A percentile compares a stretch with the other conserved stretches of the same genome.
Conservation (phyloP, 1,139 yeast genomes). For the Pichia inconspicua region DNA sequence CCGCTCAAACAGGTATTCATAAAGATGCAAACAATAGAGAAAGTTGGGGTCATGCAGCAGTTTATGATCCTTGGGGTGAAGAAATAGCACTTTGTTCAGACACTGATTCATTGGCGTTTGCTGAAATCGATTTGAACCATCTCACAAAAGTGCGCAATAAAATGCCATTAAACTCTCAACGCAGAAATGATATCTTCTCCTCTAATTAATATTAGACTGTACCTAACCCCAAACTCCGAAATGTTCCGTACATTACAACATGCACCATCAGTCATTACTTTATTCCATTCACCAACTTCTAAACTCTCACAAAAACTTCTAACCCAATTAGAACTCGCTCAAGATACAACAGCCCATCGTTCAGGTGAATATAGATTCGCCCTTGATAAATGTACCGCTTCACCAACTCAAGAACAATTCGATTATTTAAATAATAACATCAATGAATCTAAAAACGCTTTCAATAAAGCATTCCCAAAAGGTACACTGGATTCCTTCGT, state of each 20-base stretch:
- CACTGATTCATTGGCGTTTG: conserved; percentile 41
- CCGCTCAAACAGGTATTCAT: conserved; percentile 86
- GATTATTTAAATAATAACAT: conserved; percentile 18
- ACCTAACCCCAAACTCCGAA: neutral
- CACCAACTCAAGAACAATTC: conserved; percentile 27
- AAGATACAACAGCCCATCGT: conserved; percentile 4
- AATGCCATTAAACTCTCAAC: conserved; percentile 71
- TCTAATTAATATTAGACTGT: too few species aligned
- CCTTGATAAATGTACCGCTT: conserved; percentile 18
- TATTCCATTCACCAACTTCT: conserved; percentile 1
- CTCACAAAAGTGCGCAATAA: conserved; percentile 46
- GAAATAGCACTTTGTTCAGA: conserved; percentile 59
- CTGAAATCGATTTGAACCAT: conserved; percentile 56
- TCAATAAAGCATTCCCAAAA: conserved; percentile 6
- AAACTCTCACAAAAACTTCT: conserved; percentile 1
- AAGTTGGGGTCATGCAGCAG: conserved; percentile 73
- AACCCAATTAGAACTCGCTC: conserved; percentile 3
- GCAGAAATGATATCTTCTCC: conserved; percentile 48
- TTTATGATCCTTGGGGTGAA: conserved; percentile 89
- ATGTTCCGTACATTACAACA: neutral
- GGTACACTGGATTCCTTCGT: conserved; percentile 17
- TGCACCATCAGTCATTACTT: neutral
- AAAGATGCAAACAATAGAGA: conserved; percentile 29
- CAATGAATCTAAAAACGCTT: conserved; percentile 13
- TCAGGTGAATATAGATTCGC: conserved; percentile 17